Evolutionary conservation across 192 early-diverging fungal species (phyloP).

Genomic region (Phycomyces nitens): DNA sequence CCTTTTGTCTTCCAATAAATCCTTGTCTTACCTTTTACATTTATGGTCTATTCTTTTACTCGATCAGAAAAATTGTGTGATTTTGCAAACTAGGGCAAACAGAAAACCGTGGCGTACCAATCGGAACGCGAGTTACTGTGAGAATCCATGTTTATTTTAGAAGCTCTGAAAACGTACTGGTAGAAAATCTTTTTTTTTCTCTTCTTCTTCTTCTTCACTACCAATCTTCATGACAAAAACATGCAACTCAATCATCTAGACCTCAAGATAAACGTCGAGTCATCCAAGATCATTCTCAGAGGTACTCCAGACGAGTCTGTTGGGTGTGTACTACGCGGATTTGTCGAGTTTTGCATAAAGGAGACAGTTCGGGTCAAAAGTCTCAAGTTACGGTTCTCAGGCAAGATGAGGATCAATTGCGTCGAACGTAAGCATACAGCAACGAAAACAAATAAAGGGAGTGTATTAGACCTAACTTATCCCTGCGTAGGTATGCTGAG

Average conservation of each 20-base stretch:
- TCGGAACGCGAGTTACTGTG: too few relatives aligned
- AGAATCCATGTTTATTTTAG: too few relatives aligned
- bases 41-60: too few relatives aligned
- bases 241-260: neutral
- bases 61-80: too few relatives aligned
- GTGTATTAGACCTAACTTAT: neutral
- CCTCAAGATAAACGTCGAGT: conserved; percentile 38
- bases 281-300: conserved; percentile 27
- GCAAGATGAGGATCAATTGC: conserved; percentile 49
- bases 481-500: too few relatives aligned
- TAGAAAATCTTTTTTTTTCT: conserved; percentile 3
- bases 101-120: too few relatives aligned
- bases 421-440: conserved; percentile 30
- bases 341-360: conserved; percentile 39
- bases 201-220: neutral
- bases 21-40: too few relatives aligned
- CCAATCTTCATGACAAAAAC: conserved; percentile 1
- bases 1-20: too few relatives aligned
- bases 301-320: conserved; percentile 39
- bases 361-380: conserved; percentile 51
- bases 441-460: neutral
- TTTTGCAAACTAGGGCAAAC: too few relatives aligned
- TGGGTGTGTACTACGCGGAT: conserved; percentile 51
- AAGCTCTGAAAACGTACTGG: conserved; percentile 4
- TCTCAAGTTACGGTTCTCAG: conserved; percentile 46